These are phyloP conservation scores for Xylaria grammica DNA, from an alignment of 495 filamentous ascomycete species.

Conservation along the genomic window DNA sequence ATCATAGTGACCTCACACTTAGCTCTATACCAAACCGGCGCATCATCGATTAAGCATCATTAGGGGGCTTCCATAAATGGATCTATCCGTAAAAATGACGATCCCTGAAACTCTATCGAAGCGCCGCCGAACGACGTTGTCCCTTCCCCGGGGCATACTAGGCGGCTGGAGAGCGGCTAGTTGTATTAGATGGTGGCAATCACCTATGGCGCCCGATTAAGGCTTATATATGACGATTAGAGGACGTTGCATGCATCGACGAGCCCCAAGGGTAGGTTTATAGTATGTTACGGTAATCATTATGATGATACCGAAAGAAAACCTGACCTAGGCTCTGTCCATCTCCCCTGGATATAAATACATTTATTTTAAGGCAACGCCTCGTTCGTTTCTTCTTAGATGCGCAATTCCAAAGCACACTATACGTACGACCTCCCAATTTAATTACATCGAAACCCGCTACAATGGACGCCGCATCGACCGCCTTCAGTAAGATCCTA, in stretches of 20 bases:
- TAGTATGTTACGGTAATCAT: not conserved
- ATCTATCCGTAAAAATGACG: not conserved
- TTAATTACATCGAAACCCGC: not conserved
- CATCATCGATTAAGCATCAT: not conserved
- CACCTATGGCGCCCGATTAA: not conserved
- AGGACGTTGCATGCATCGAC: not conserved
- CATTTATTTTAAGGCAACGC: not conserved
- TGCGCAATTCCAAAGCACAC: too few species aligned
- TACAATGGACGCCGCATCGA: constrained; percentile 24
- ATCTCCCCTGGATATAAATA: not conserved
- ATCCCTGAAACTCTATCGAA: not conserved
- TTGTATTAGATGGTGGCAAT: not conserved
- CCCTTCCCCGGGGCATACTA: not conserved
- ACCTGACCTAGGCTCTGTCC: not conserved
- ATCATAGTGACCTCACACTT: not conserved
- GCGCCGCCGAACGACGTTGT: not conserved
- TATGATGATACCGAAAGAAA: not conserved
- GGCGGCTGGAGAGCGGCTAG: not conserved
- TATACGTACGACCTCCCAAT: not conserved
- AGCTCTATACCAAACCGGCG: not conserved
- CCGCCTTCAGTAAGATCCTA: constrained; percentile 20
- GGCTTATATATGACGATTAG: constrained; percentile 12
- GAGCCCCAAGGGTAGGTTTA: not conserved
- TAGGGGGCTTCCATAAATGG: not conserved
- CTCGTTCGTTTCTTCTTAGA: too few species aligned